phyloP scores from a whole-genome alignment of 73 alveolate species.

The Breviolum minutum region DNA sequence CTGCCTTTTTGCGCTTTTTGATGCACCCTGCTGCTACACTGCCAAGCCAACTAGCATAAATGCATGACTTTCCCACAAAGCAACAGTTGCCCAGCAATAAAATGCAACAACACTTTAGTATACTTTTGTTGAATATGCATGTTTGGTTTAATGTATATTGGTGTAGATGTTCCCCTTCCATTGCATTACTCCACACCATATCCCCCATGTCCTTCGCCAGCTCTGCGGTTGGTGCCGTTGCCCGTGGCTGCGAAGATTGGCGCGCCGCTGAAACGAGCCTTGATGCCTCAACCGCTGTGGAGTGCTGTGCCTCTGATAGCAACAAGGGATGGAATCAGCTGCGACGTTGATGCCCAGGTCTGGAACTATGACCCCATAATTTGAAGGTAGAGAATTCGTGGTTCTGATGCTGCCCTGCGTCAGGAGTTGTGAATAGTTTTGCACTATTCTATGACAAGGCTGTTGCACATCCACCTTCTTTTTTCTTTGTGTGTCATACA shows the following conservation, averaged over 20 bases:
- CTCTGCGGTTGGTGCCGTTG: constrained; percentile 60
- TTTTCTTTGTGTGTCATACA: no score
- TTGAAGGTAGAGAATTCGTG: no score
- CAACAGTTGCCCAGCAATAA: background rate
- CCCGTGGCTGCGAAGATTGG: background rate
- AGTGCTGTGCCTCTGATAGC: constrained; percentile 6
- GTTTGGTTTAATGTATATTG: no score
- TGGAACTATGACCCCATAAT: no score
- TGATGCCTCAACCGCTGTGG: constrained; percentile 63
- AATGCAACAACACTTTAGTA: no score
- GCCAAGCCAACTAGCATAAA: background rate
- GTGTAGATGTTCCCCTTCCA: background rate
- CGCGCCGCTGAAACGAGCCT: background rate
- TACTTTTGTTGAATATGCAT: no score
- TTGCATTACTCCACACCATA: background rate
- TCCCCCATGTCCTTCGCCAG: background rate
- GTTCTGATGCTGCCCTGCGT: no score
- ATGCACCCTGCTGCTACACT: no score
- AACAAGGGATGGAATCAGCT: background rate
- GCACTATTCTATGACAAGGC: no score
- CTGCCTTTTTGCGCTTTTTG: no score
- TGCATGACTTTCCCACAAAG: background rate
- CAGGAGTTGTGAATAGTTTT: no score
- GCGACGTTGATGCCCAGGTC: background rate
- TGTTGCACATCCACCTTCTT: no score